Conservation (phyloP, 352 stramenopile species). For the Globisporangium polare region DNA sequence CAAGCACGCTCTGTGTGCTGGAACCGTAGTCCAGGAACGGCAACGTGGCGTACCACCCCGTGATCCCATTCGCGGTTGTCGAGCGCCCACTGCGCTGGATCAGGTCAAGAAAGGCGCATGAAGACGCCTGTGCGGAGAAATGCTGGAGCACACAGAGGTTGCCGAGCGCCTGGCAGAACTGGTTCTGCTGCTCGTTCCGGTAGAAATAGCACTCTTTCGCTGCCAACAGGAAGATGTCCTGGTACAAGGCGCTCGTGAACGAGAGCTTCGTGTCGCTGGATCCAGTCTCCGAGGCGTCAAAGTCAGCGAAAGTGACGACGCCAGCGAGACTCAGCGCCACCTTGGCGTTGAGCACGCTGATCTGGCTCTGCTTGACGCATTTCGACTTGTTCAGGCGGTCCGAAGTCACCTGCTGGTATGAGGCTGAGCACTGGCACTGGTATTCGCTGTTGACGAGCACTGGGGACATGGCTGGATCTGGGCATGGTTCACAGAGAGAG, state of each 20-base stretch:
- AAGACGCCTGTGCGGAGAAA: constrained; percentile 53
- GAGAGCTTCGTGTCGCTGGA: constrained; percentile 25
- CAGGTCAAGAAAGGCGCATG: constrained; percentile 74
- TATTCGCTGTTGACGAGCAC: constrained; percentile 15
- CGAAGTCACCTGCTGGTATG: constrained; percentile 56
- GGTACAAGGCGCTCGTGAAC: constrained; percentile 57
- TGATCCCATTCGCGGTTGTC: constrained; percentile 39
- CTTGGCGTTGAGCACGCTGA: constrained; percentile 49
- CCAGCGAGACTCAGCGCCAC: constrained; percentile 31
- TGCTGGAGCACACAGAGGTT: constrained; percentile 94
- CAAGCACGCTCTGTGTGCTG: constrained; percentile 48
- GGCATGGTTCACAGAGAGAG: constrained; percentile 64
- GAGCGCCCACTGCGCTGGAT: constrained; percentile 59
- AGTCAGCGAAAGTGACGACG: constrained; percentile 38
- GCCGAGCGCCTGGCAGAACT: constrained; percentile 84
- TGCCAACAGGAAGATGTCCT: constrained; percentile 75
- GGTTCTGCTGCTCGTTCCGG: constrained; percentile 47
- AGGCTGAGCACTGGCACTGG: constrained; percentile 55
- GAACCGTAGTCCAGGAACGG: constrained; percentile 89
- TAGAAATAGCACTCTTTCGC: constrained; percentile 89
- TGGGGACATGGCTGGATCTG: constrained; percentile 76
- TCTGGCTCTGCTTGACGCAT: constrained; percentile 43
- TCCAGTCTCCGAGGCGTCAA: constrained; percentile 29
- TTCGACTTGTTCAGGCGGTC: constrained; percentile 25
- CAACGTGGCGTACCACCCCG: constrained; percentile 70